Base-by-base conservation (phyloP, 2,329 filamentous ascomycete genomes). In the Leptoxyphium fumago region DNA sequence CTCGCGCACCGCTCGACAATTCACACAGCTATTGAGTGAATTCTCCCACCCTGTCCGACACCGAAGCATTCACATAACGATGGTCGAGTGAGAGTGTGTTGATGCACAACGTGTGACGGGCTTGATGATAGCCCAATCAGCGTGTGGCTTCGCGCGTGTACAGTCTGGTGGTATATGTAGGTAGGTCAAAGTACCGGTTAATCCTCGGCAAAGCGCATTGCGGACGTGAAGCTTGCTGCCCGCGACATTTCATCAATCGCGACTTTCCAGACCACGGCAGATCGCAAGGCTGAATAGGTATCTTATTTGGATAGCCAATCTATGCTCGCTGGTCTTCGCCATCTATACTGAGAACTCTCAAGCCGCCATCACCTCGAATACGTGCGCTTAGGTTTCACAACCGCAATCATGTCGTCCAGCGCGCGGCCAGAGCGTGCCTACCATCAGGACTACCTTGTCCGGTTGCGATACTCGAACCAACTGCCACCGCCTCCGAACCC, bases 391-490 rank as follows among this genome's bases (percentile, higher is more conserved):
- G 30, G 5, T 30, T 29, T 10, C n/a, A 40, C 13, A 4, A 13
- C 40, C 10, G n/a, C 28, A 13, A 42, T n/a, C 28, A 42, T 42
- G 38, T 29, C 40, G 39, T 57, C 57, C 30, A 45, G 46, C 18
- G 50, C 54, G 45, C 53, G 54, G 10, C 52, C 52, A 30, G 53
- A 56, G 45, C 57, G 59, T 39, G 55, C 56, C 48, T 78, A 77
- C 56, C 86, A 94, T 61, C 91, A 98, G 67, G 91, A 98, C 66
- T 96, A 95, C 67, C 94, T 98, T 61, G 89, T 88, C 50, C 83
- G 88, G 56, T 85, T 95, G 59, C 79, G 91, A 64, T 98, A 93
- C 64, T 87, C 86, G 58, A 98, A 98, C 77, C 82, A 86, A 54
- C 79, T 98, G 13, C 91, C 91, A 51, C 88, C 91, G 50, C 91